Evolutionary conservation across 345 rosid genomes (phyloP).

Genomic region (Erodium maritimum): DNA sequence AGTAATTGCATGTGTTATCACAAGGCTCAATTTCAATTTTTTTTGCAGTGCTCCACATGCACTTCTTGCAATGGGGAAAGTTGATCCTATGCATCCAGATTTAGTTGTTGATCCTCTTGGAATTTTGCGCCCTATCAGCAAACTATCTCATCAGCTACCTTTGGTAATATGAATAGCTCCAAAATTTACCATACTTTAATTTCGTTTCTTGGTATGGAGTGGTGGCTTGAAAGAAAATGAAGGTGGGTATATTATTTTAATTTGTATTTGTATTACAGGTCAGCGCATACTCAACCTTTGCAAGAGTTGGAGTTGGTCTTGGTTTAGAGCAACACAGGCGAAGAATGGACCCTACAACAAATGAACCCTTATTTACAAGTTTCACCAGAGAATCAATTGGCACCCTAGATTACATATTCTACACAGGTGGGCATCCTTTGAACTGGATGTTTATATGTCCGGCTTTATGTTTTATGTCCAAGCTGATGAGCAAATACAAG

Average conservation of each 20-base stretch:
- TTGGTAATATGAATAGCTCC: slow-evolving; percentile 37
- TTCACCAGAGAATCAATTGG: slow-evolving; percentile 93
- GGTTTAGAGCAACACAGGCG: slow-evolving; percentile 67
- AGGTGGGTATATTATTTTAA: slow-evolving; percentile 6
- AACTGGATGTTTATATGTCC: not conserved
- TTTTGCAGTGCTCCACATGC: slow-evolving; percentile 80
- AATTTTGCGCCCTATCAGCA: slow-evolving; percentile 71
- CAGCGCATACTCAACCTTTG: slow-evolving; percentile 93
- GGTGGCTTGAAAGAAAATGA: not conserved
- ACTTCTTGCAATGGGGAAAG: slow-evolving; percentile 93
- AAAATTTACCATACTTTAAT: no score
- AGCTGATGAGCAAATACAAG: not conserved
- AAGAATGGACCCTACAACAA: slow-evolving; percentile 74
- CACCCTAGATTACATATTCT: slow-evolving; percentile 88
- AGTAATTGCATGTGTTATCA: not conserved
- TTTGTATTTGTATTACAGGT: slow-evolving; percentile 42
- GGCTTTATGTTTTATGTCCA: not conserved
- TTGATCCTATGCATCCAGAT: slow-evolving; percentile 74
- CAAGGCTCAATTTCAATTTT: slow-evolving; percentile 1
- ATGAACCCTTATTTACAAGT: slow-evolving; percentile 90
- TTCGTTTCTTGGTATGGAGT: not conserved
- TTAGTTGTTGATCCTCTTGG: slow-evolving; percentile 72
- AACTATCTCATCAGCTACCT: slow-evolving; percentile 84
- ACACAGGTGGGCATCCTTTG: slow-evolving; percentile 50
- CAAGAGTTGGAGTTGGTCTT: slow-evolving; percentile 49